Base-by-base conservation (phyloP, 495 filamentous ascomycete species). In the Beverwykella pulmonaria region DNA sequence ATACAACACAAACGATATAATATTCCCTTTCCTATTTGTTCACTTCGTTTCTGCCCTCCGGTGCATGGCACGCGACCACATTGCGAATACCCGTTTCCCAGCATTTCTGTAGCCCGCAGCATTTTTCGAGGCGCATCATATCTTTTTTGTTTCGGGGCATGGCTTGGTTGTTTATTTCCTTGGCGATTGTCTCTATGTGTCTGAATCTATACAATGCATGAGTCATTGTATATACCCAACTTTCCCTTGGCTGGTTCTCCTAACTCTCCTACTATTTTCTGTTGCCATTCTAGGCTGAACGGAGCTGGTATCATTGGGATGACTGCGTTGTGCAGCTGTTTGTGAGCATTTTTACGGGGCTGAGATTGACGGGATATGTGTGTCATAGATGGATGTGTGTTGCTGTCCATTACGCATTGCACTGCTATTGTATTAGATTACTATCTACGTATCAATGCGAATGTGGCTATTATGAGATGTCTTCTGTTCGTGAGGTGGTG, bases 41-140 rank as follows among this genome's bases (percentile, higher is more conserved):
- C 65, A 50, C 60, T 67, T 67, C 68, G 22, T 67, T 32, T 53
- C 26, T 5, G 54, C 53, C 53, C 63, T 61, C 68, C 26, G 25
- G 57, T 56, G 48, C 62, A 52, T 53, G 66, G 59, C 58, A 41
- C 39, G 41, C 20, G 53, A 41, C 46, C 32, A 54, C 59, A 12
- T 27, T 57, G 60, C 69, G 65, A 68, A 71, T 71, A 71, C 69
- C 69, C 63, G 49, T 48, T 65, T 58, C 47, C 54, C 54, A 64
- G 59, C 65, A 65, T 71, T 61, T 67, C 57, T 32, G 59, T 46
- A 58, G 53, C 59, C 29, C 64, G 63, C 55, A 63, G 69, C 69
- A 71, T 71, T 71, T 71, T 53, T 54, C 14, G 65, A 71, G 69
- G 69, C 64, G 69, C 65, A 53, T 49, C 65, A 53, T 49, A 53